Conservation (phyloP, 208 protist species). For the Strigomonas galati region DNA sequence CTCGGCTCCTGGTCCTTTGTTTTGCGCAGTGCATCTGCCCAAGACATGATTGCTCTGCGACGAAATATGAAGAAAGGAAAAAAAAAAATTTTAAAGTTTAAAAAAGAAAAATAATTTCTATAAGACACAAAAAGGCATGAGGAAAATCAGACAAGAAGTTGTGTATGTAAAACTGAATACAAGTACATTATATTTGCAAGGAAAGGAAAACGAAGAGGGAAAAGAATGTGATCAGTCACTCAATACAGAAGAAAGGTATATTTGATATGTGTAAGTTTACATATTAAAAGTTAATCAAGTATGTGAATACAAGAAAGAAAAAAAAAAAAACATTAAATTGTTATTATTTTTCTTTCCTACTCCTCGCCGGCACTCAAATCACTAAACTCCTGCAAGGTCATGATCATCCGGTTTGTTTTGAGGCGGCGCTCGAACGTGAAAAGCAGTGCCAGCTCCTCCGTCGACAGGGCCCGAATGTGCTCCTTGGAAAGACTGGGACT, state of each 20-base stretch:
- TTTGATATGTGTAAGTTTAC: neutral
- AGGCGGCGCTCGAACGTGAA: constrained; percentile 83
- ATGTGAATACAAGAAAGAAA: neutral
- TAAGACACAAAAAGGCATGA: constrained; percentile 6
- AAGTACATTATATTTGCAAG: neutral
- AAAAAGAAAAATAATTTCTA: neutral
- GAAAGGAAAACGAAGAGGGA: constrained; percentile 9
- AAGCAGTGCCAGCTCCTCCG: constrained; percentile 65
- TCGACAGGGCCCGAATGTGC: constrained; percentile 35
- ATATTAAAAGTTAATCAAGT: neutral
- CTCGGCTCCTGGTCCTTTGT: constrained; percentile 36
- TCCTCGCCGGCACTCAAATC: neutral
- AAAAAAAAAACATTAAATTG: constrained; percentile 4
- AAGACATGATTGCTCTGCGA: constrained; percentile 47
- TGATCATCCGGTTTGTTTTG: constrained; percentile 80
- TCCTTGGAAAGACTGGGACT: constrained; percentile 28
- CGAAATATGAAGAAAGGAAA: constrained; percentile 8
- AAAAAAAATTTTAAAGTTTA: constrained; percentile 2
- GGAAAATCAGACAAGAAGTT: neutral
- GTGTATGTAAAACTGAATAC: neutral
- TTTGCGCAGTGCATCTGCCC: constrained; percentile 47
- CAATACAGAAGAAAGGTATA: neutral
- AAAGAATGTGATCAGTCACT: neutral
- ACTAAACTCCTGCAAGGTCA: constrained; percentile 78
- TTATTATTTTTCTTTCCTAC: neutral